Base-by-base conservation (phyloP, 345 rosid genomes). In the Linum usitatissimum region DNA sequence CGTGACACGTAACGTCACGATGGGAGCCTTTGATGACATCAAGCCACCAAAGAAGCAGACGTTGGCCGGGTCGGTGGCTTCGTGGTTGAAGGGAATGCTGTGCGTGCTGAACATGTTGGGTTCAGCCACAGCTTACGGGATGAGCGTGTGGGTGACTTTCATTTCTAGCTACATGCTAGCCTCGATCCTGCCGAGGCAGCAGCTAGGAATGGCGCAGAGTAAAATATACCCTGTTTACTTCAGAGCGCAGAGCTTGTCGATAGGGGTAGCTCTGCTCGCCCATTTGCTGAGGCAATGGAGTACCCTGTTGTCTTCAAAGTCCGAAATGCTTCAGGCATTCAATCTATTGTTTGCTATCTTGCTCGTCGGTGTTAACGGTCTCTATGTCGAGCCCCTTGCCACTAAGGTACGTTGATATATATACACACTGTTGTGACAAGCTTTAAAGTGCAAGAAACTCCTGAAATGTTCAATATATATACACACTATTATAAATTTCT, bases 201-300 rank as follows among this genome's bases (percentile, higher is more conserved):
- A 85, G 75, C 87, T 89, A 34, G 93, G 84, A 2, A 59, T 83
- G 61, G 82, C 83, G 39, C 98, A 87, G 78, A 87, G 98, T 77
- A 92, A 85, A 80, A 72, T 87, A 38, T 85, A 85, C 65, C 93
- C 95, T 9, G 76, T 80, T 45, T 87, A 87, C 72, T 89, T 86
- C 62, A 77, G 73, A 57, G 78, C 81, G 1, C 71, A 77, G 76
- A 76, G 72, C 30, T 66, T 38, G 17, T 77, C 80, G 34, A 65
- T 84, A 20, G 72, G 75, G 12, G 55, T 73, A 57, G 81, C 86
- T 59, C 62, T 92, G 62, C 31, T 80, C 63, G 90, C 85, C 18
- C 97, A 85, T 28, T 28, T 79, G 30, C 60, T 81, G 57, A 70
- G 78, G 57, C 65, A 69, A 2, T 45, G 83, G 20, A 40, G 53